Percentiles rank a stretch among this genome's conserved stretches.
Conservation (phyloP, 129 eudicot genomes). For the Centaurea solstitialis region DNA sequence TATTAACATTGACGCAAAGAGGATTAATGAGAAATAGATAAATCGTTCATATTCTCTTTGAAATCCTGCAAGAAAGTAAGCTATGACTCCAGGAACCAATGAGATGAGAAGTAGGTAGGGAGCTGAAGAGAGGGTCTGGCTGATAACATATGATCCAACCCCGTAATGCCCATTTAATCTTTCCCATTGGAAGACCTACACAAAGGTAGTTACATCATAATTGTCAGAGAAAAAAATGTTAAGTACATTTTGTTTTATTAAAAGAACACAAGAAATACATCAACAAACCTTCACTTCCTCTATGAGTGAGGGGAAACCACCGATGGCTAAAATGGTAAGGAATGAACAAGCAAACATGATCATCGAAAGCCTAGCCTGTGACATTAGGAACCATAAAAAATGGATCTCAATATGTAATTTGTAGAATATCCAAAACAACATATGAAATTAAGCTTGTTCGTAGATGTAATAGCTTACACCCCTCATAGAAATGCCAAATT, state of each 20-base stretch:
- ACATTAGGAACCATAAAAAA: conserved; percentile 7
- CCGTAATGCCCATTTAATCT: conserved; percentile 70
- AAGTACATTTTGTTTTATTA: neutral
- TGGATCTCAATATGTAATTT: neutral
- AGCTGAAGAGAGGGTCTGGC: conserved; percentile 57
- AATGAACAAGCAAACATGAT: conserved; percentile 68
- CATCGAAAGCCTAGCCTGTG: conserved; percentile 67
- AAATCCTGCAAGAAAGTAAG: conserved; percentile 50
- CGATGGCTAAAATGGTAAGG: conserved; percentile 71
- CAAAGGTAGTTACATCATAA: neutral
- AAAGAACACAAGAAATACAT: neutral
- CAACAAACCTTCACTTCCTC: conserved; percentile 76
- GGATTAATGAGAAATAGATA: conserved; percentile 41
- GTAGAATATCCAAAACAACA: neutral
- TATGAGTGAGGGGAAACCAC: conserved; percentile 87
- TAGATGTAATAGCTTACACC: neutral
- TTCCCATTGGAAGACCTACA: conserved; percentile 59
- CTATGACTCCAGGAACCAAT: conserved; percentile 46
- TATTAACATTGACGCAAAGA: conserved; percentile 44
- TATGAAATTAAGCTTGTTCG: neutral
- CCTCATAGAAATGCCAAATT: neutral
- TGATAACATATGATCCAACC: conserved; percentile 46
- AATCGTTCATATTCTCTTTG: conserved; percentile 39
- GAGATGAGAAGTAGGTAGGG: conserved; percentile 52
- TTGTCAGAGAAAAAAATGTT: neutral